phyloP scores from a whole-genome alignment of 192 early-diverging fungal genomes.

The Piromyces sp. region DNA sequence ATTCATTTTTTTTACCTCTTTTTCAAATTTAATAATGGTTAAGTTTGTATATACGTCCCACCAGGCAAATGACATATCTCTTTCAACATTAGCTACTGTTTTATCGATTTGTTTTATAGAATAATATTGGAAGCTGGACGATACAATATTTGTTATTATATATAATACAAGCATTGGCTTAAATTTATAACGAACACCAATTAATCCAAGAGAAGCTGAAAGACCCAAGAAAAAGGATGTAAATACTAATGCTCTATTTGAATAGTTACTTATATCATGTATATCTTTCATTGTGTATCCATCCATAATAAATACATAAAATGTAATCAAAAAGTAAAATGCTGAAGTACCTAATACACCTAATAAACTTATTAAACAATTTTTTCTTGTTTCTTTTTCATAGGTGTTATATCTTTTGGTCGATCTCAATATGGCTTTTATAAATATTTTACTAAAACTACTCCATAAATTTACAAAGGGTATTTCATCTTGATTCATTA shows the following conservation, averaged over 20 bases:
- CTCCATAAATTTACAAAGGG: background rate
- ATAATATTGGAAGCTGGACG: background rate
- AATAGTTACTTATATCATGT: background rate
- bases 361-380: background rate
- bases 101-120: background rate
- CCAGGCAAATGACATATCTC: background rate
- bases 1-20: background rate
- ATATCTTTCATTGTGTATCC: background rate
- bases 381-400: background rate
- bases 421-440: background rate
- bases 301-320: background rate
- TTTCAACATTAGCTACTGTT: background rate
- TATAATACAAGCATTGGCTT: background rate
- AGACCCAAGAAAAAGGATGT: background rate
- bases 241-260: background rate
- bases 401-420: background rate
- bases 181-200: background rate
- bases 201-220: background rate
- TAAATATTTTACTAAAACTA: background rate
- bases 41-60: background rate
- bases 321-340: background rate
- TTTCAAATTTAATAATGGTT: background rate
- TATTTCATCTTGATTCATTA: background rate
- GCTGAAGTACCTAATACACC: background rate
- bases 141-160: background rate